Percentiles rank a stretch among this genome's conserved stretches.
These are phyloP conservation scores for Kazachstania taianensis DNA, from an alignment of 805 yeast species.

Conservation along the genomic window DNA sequence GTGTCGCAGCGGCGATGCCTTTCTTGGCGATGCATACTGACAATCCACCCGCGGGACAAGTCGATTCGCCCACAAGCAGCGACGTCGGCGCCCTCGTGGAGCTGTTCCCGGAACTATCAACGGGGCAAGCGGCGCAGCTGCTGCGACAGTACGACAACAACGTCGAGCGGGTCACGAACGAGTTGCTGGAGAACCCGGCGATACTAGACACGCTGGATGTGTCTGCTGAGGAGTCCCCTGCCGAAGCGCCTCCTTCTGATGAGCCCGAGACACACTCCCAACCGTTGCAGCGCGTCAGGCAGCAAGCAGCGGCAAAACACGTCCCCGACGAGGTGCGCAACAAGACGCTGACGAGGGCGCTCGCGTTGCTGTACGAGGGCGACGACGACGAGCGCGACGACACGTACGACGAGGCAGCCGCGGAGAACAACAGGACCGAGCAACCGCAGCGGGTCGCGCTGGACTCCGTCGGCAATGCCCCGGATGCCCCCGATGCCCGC, in stretches of 20 bases:
- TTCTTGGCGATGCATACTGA: conserved; percentile 31
- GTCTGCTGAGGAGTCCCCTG: not conserved
- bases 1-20: conserved; percentile 40
- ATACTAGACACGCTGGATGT: conserved; percentile 18
- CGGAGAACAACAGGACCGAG: conserved; percentile 11
- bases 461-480: conserved; percentile 8
- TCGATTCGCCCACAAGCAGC: conserved; percentile 22
- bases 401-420: conserved; percentile 48
- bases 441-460: conserved; percentile 5
- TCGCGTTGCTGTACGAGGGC: conserved; percentile 53
- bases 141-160: conserved; percentile 39
- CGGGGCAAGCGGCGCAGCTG: conserved; percentile 38
- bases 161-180: conserved; percentile 48
- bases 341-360: conserved; percentile 48
- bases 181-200: conserved; percentile 54
- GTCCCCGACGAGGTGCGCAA: conserved; percentile 44
- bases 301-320: conserved; percentile 12
- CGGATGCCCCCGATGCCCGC: conserved; percentile 10
- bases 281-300: not conserved
- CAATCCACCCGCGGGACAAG: not conserved
- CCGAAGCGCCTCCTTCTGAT: not conserved
- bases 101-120: conserved; percentile 55
- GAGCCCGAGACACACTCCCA: conserved; percentile 11
- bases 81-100: conserved; percentile 39
- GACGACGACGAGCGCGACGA: conserved; percentile 87